Conservation (phyloP, 306 rosid genomes). For the Cicer pinnatifidum region DNA sequence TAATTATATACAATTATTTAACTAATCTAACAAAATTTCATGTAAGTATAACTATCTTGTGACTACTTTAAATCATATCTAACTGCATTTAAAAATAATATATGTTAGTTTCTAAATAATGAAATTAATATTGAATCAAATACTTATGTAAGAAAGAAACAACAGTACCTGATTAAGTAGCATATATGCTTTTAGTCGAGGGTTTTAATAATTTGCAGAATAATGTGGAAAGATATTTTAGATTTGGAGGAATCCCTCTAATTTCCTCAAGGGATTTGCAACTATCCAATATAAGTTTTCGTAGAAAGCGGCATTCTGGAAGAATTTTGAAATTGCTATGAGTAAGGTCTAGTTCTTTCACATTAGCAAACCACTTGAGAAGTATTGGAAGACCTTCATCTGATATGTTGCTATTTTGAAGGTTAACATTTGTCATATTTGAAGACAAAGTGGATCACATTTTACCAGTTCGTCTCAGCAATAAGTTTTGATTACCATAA, state of each 20-base stretch:
- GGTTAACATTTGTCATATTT: too few relatives aligned
- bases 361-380: neutral
- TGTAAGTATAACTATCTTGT: too few relatives aligned
- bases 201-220: slow-evolving; percentile 18
- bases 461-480: too few relatives aligned
- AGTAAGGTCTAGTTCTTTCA: neutral
- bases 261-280: neutral
- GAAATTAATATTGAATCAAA: neutral
- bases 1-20: too few relatives aligned
- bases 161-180: neutral
- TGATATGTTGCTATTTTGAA: too few relatives aligned
- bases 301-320: neutral
- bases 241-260: slow-evolving; percentile 23
- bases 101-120: neutral
- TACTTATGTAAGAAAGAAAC: neutral
- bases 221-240: neutral
- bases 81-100: too few relatives aligned
- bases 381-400: too few relatives aligned
- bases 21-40: too few relatives aligned
- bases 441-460: too few relatives aligned
- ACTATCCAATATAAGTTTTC: neutral
- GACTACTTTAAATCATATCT: too few relatives aligned
- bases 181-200: neutral
- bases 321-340: neutral
- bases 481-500: too few relatives aligned